Evolutionary conservation across 805 yeast genomes (phyloP), one percentile per base, ranked within the genome.

Genomic region (Wickerhamiella cacticola): DNA sequence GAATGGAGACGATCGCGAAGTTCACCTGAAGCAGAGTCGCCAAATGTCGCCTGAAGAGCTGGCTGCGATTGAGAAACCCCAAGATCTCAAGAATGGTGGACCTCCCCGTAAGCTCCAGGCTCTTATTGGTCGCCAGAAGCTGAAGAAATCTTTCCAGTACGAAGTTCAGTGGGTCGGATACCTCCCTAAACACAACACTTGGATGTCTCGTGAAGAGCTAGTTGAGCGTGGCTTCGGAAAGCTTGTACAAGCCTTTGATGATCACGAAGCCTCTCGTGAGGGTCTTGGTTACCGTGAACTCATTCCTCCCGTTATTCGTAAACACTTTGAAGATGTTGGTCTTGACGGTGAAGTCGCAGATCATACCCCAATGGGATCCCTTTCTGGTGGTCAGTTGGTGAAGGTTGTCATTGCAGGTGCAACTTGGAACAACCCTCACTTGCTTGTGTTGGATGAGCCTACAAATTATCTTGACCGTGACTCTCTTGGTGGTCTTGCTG

Each of bases 371-470:
- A 71, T 89, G 76, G 96, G 97, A 21, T 85, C 95, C 5, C 73
- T 89, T 54, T 87, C 96, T 22, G 98, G 98, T 64, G 98, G 98
- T 60, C 98, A 89, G 71, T 75, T 89, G 19, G 98, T 89, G 52
- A 89, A 89, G 68, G 97, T 89, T 54, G 98, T 89, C 52, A 89
- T 89, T 70, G 97, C 97, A 12, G 98, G 97, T 68, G 96, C 97
- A 55, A 89, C 89, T 92, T 89, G 98, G 98, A 89, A 92, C 69
- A 92, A 89, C 64, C 98, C 98, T 16, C 98, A 89, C 67, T 76
- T 89, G 66, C 75, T 89, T 54, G 98, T 89, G 38, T 74, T 89
- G 52, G 98, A 89, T 68, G 98, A 89, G 76, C 98, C 98, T 64
- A 89, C 97, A 61, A 89, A 89, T 71, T 89, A 92, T 73, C 73